Evolutionary conservation across 176 grass and related monocot genomes (phyloP), one percentile per base, ranked within the genome.

Genomic region (Guadua angustifolia): DNA sequence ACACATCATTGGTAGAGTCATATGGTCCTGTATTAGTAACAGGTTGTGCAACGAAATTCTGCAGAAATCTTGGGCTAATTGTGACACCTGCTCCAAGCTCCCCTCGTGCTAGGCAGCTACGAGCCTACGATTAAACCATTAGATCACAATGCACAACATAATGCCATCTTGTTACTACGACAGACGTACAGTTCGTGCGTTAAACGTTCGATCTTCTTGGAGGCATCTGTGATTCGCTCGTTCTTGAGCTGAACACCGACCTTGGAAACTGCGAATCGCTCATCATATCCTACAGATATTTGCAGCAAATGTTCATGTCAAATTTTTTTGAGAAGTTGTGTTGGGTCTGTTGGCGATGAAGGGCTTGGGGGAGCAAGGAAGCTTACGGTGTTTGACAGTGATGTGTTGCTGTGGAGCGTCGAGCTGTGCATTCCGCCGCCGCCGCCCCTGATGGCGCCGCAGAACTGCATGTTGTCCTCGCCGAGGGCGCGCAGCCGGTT

Each of bases 381-480:
- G 21, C 21, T 85, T 86, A 90, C 88, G 19, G 58, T 67, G 35
- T 82, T 68, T 13, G 88, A 69, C 0, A 40, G 78, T 4, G 86
- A 56, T 26, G 66, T 0, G 36, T 85, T 77, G 78, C 67, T 89
- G 10, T 80, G 24, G 79, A 83, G 72, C 40, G 79, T 52, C 6
- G 90, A 92, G 74, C 90, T 92, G 83, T 63, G 6, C 67, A 68
- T 74, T 12, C 88, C 61, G 21, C 63, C 68, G n/a, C 61, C 70
- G 13, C 46, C 72, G 5, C 63, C 85, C 18, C 72, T 39, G 73
- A 88, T 79, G 60, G 74, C 35, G 17, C 69, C 86, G 61, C 79
- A 89, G 55, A 75, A 86, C 69, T 86, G 79, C 83, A 92, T 86
- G 83, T 89, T 89, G 51, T 92, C 83, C 74, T 86, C 87, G 7